Evolutionary conservation across 2,329 filamentous ascomycete genomes (phyloP).

Genomic region (Dactylonectria estremocensis): DNA sequence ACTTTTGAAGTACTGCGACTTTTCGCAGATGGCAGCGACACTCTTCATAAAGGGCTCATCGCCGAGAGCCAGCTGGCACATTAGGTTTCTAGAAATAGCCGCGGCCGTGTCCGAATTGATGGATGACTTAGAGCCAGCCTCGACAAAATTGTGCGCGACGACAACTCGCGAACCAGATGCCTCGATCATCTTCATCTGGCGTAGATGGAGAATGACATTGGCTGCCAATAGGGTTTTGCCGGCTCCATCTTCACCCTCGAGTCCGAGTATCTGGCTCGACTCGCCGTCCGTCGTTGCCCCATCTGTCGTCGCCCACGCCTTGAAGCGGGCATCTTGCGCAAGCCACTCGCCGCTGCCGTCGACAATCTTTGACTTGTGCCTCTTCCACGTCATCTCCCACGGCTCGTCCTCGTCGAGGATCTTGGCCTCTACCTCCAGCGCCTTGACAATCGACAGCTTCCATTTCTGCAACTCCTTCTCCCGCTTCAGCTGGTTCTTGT

Average conservation of each 20-base stretch:
- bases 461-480: constrained; percentile 51
- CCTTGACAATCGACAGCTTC: constrained; percentile 48
- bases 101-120: neutral
- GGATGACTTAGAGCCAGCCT: constrained; percentile 16
- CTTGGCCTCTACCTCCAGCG: constrained; percentile 47
- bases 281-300: neutral
- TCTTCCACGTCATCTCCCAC: constrained; percentile 51
- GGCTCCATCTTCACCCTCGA: constrained; percentile 49
- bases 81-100: constrained; percentile 8
- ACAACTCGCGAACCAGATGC: constrained; percentile 19
- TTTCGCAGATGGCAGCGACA: constrained; percentile 47
- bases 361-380: constrained; percentile 48
- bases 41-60: constrained; percentile 53
- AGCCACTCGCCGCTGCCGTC: constrained; percentile 47
- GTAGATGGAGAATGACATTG: constrained; percentile 49
- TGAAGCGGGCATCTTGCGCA: constrained; percentile 9
- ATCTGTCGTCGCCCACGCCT: constrained; percentile 4
- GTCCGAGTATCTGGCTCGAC: constrained; percentile 37
- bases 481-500: constrained; percentile 50
- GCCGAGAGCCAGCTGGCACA: constrained; percentile 53
- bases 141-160: constrained; percentile 26
- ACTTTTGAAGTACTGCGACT: constrained; percentile 43
- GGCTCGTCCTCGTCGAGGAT: constrained; percentile 50
- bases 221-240: constrained; percentile 54
- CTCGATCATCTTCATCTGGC: constrained; percentile 31